Base-by-base conservation (phyloP, 352 stramenopile species). In the Plasmopara muralis region DNA sequence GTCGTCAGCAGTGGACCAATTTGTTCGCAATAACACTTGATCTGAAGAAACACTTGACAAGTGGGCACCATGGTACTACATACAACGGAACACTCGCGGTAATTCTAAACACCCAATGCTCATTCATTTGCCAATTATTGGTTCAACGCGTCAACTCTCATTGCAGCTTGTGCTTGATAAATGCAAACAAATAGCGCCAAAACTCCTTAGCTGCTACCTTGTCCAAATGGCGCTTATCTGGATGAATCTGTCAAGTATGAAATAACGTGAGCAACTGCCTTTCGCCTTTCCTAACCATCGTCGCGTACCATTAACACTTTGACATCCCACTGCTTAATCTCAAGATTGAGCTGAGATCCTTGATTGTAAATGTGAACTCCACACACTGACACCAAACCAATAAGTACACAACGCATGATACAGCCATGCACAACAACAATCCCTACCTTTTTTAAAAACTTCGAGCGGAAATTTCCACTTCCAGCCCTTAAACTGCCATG, bases 401-500 rank as follows among this genome's bases (percentile, higher is more conserved):
- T 61, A 10, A 50, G 41, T 34, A 34, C 50, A 31, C 12, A 7
- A 34, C 8, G 12, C 20, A 25, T 34, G 10, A 50, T 39, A 14
- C n/a, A n/a, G 9, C 20, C 12, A 15, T 35, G 9, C 15, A 44
- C 9, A 9, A 37, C 38, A 4, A 7, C 20, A 30, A 10, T 43
- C 5, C 28, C 20, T 55, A 94, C 85, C 83, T 75, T 93, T 86
- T 69, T 96, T 93, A 62, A 97, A 96, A 5, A 96, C 70, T 53
- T 94, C 83, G 4, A 96, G 68, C 13, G 88, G 88, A 58, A 95
- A 93, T 43, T 92, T 89, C 76, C 81, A 96, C 66, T 95, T 90
- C 88, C 88, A 97, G 10, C 86, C 88, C 73, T 96, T 96, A 55
- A 97, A 97, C 68, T 97, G 88, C 88, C 88, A 97, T 40, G 77